Evolutionary conservation across 2,329 filamentous ascomycete genomes (phyloP).

Genomic region (Grosmannia penicillata): DNA sequence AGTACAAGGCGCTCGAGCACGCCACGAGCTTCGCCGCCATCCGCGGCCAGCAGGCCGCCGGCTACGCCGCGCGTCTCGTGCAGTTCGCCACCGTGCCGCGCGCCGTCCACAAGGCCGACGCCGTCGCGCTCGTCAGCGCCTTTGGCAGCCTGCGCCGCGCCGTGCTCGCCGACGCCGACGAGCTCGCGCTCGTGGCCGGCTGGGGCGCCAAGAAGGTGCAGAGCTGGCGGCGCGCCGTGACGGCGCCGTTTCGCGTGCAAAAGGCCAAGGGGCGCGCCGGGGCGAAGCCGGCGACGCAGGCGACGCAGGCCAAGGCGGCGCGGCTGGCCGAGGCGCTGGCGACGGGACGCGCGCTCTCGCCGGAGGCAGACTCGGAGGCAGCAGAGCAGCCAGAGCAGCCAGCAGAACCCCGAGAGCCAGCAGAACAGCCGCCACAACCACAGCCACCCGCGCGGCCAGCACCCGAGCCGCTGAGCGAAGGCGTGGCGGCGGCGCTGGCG

Average conservation of each 20-base stretch:
- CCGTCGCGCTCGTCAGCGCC: conserved; percentile 74
- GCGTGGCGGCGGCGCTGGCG: conserved; percentile 46
- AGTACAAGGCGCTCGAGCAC: conserved; percentile 91
- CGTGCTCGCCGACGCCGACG: conserved; percentile 75
- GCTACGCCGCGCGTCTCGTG: conserved; percentile 73
- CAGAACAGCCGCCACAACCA: conserved; percentile 8
- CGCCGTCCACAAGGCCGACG: conserved; percentile 88
- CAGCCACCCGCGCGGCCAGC: too few relatives aligned
- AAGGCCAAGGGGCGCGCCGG: conserved; percentile 41
- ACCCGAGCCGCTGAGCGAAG: conserved; percentile 33
- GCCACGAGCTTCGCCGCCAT: conserved; percentile 61
- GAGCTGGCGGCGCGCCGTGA: conserved; percentile 66
- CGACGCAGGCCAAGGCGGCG: not conserved
- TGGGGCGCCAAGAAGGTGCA: conserved; percentile 95
- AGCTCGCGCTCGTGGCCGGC: conserved; percentile 69
- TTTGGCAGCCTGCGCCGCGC: conserved; percentile 83
- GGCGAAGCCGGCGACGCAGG: conserved; percentile 13
- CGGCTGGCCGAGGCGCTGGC: not conserved
- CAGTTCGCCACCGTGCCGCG: conserved; percentile 87
- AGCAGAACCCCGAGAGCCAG: conserved; percentile 1
- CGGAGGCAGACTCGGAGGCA: not conserved
- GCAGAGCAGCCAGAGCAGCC: not conserved
- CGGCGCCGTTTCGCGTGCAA: conserved; percentile 70
- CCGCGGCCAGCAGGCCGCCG: conserved; percentile 66
- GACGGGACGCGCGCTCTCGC: too few relatives aligned